phyloP scores from a whole-genome alignment of 495 filamentous ascomycete species.

The Cudoniella acicularis region DNA sequence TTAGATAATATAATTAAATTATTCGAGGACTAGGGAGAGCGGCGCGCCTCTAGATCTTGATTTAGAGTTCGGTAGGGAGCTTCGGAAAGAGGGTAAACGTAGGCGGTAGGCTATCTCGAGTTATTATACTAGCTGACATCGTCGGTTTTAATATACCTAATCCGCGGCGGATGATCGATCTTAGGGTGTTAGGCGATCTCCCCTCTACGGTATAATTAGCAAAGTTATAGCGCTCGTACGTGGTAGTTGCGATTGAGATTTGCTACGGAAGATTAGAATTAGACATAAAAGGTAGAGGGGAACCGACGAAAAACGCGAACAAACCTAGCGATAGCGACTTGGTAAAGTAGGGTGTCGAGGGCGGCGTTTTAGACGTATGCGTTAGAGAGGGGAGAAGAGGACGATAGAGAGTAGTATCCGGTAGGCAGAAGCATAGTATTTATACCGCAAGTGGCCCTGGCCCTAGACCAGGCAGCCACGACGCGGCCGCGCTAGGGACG shows the following conservation, averaged over 20 bases:
- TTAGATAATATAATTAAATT: slow-evolving; percentile 3
- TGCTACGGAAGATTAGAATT: not conserved
- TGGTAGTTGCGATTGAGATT: slow-evolving; percentile 2
- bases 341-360: not conserved
- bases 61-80: slow-evolving; percentile 4
- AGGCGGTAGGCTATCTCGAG: slow-evolving; percentile 1
- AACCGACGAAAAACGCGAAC: not conserved
- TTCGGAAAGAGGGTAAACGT: no score
- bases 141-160: slow-evolving; percentile 2
- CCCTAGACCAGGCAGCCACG: no score
- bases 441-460: no score
- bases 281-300: slow-evolving; percentile 1
- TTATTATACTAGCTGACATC: slow-evolving; percentile 3
- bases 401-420: no score
- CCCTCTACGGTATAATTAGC: not conserved
- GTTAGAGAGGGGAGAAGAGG: no score
- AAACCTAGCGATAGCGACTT: not conserved
- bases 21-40: not conserved
- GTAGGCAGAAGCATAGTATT: no score
- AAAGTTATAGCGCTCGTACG: not conserved
- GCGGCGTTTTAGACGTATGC: no score
- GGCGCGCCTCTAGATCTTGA: not conserved
- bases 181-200: not conserved
- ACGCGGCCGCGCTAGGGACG: no score
- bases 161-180: not conserved